Evolutionary conservation across 495 filamentous ascomycete genomes (phyloP), one percentile per base, ranked within the genome.

Genomic region (Aspergillus conjunctus): DNA sequence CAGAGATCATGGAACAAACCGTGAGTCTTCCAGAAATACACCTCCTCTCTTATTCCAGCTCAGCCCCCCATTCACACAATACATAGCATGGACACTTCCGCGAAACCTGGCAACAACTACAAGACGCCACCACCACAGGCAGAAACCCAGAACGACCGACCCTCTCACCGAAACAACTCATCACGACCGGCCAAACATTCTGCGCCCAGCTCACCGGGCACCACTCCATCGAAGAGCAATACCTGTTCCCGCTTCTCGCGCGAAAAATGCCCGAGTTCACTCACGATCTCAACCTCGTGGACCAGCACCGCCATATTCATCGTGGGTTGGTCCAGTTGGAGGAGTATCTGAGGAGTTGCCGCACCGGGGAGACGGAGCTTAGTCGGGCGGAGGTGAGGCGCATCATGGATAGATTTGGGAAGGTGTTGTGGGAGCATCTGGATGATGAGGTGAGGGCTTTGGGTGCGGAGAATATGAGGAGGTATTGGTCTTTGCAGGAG

Each of bases 391-490:
- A 88, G 69, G 62, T 96, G 73, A 89, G 87, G 75, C 73, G 72
- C 49, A 76, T 90, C 63, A 87, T 95, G 87, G 85, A 88, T 43
- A 62, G 58, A 8, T 87, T 86, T 71, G 83, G 86, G 18, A 74
- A 78, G 18, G 88, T 91, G 53, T 66, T 92, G 46, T 87, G 88
- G 84, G 73, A 65, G 54, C 89, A 92, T 78, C 71, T 93, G 53
- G 86, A 89, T 62, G 80, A 91, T 53, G 89, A 92, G 76, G 88
- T 92, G 4, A 62, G 77, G 63, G 81, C 84, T 41, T 70, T 92
- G 5, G 80, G 83, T 6, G 88, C 91, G 45, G 90, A 94, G 68
- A 93, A 92, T 69, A 95, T 96, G 92, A 79, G 91, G 66, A 85
- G 81, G 67, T 91, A 87, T 71, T 96, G 91, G 90, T 87, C 79